Base-by-base conservation (phyloP, 331 rosid genomes). In the Telfairia occidentalis region DNA sequence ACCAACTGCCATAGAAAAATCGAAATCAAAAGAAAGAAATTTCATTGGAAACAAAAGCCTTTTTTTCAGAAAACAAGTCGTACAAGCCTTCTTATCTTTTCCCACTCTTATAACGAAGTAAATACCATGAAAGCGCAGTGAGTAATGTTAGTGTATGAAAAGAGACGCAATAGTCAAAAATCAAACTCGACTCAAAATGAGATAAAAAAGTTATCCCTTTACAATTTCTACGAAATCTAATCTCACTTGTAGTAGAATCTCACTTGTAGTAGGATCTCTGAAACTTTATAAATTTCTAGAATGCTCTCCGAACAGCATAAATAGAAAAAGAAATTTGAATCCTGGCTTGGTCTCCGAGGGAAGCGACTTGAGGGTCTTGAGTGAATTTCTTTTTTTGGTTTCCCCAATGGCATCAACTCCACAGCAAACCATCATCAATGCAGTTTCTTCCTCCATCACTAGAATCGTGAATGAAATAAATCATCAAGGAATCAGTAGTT, bases 371-470 rank as follows among this genome's bases (percentile, higher is more conserved):
- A 13, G 37, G 45, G 19, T 42, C 24, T 40, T 23, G 55, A 43
- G 16, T n/a, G 37, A 64, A 19, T 5, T 3, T 42, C 13, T 42
- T 7, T 37, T 61, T 67, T 18, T 24, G 4, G n/a, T 11, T 48
- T 59, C 15, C 45, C 75, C 24, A 70, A 70, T 70, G 75, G 58
- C 75, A 45, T 70, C 58, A 21, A 66, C 52, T 43, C 45, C 74
- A 43, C 74, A 43, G 1, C 55, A 45, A 6, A 7, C 26, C 40
- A 1, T 13, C 42, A 18, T 70, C 9, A 43, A 29, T 13, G 58
- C 40, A 8, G 9, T 70, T 7, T 16, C 57, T 16, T 70, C 42
- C 42, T 1, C 16, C 0, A 24, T 46, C 58, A 7, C 0, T 3
- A 15, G 42, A 70, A 70, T 70, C 28, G n/a, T n/a, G n/a, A 43